Conservation (phyloP, 2,329 filamentous ascomycete genomes). For the Madurella fahalii region DNA sequence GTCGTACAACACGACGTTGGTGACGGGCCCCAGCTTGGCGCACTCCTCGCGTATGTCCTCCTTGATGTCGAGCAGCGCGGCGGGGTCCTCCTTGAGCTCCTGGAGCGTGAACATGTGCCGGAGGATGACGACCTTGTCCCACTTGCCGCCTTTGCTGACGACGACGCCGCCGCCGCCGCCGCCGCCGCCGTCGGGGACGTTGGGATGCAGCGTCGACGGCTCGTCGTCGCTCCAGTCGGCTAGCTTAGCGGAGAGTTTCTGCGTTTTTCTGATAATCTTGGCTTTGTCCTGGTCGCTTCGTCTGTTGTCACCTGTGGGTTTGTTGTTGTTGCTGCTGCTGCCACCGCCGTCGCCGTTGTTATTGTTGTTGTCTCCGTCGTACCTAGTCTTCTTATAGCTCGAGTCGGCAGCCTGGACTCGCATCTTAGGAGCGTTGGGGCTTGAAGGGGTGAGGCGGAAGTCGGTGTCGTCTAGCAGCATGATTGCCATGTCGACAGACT, state of each 20-base stretch:
- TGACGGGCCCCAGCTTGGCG: conserved; percentile 78
- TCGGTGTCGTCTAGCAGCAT: conserved; percentile 76
- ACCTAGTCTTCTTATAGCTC: conserved; percentile 85
- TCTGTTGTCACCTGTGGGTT: conserved; percentile 25
- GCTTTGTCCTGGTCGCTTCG: conserved; percentile 66
- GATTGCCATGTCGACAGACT: conserved; percentile 84
- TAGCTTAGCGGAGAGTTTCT: conserved; percentile 86
- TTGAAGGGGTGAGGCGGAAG: conserved; percentile 62
- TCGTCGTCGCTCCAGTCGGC: conserved; percentile 96
- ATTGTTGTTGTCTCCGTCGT: conserved; percentile 40
- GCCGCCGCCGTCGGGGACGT: not conserved
- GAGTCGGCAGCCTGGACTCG: conserved; percentile 79
- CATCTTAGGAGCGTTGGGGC: conserved; percentile 59
- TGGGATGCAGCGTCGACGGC: conserved; percentile 43
- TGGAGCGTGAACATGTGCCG: conserved; percentile 89
- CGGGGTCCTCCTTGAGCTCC: conserved; percentile 80
- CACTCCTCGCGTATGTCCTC: conserved; percentile 92
- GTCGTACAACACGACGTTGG: conserved; percentile 88
- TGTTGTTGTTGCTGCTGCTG: conserved; percentile 7
- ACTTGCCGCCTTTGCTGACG: conserved; percentile 46
- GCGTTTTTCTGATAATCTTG: conserved; percentile 86
- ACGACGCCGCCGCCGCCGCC: conserved; percentile 23
- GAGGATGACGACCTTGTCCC: conserved; percentile 80
- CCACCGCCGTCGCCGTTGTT: not conserved
- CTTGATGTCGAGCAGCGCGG: conserved; percentile 83